phyloP scores from a whole-genome alignment of 2,329 filamentous ascomycete species.

The Kalmusia sp. region DNA sequence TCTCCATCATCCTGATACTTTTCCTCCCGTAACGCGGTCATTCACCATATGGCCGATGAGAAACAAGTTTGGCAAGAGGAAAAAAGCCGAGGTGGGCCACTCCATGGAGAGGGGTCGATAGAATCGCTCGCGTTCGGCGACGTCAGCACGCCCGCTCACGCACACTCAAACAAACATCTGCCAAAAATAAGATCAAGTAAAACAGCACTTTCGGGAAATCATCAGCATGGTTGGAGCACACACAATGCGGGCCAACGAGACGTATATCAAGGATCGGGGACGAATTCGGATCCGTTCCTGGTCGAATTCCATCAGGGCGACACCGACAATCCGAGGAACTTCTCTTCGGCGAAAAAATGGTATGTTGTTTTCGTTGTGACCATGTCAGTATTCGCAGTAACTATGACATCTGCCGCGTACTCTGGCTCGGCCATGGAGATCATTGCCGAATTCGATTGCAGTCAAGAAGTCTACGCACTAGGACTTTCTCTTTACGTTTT shows the following conservation, averaged over 20 bases:
- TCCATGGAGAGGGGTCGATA: neutral
- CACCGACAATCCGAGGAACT: conserved; percentile 70
- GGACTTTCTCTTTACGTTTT: conserved; percentile 71
- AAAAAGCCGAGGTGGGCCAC: neutral
- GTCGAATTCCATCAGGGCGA: conserved; percentile 73
- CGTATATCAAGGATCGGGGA: conserved; percentile 56
- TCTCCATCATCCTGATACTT: neutral
- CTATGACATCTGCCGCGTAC: conserved; percentile 73
- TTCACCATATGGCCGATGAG: neutral
- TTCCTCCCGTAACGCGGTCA: neutral
- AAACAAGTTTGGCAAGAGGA: neutral
- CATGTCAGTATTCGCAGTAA: conserved; percentile 69
- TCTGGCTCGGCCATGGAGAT: conserved; percentile 64
- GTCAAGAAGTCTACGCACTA: conserved; percentile 62
- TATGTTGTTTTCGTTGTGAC: conserved; percentile 67
- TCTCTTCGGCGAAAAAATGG: conserved; percentile 67
- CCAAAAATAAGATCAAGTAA: neutral
- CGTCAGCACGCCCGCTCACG: neutral
- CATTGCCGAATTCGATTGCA: conserved; percentile 61
- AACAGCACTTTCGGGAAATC: neutral
- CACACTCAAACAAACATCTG: neutral
- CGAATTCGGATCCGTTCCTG: conserved; percentile 69
- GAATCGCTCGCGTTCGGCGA: neutral
- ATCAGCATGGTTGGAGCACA: neutral
- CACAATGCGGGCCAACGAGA: neutral